These are phyloP conservation scores for Aspergillus quadrilineatus DNA, from an alignment of 2,329 filamentous ascomycete species.

Conservation along the genomic window DNA sequence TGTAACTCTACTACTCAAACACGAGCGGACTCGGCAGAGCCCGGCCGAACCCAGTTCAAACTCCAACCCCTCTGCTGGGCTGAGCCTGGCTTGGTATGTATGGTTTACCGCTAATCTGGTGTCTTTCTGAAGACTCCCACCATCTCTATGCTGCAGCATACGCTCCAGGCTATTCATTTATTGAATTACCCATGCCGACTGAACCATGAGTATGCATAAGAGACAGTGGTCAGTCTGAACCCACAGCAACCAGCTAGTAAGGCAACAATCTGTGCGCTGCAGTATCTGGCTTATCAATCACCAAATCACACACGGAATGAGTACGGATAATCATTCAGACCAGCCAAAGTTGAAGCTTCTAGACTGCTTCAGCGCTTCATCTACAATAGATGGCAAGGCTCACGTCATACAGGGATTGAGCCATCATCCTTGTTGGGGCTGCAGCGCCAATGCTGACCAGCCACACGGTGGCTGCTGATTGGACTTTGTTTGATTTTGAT, in stretches of 20 bases:
- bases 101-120: neutral
- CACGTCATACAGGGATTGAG: constrained; percentile 7
- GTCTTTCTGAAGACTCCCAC: neutral
- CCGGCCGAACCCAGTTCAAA: neutral
- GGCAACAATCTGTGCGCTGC: neutral
- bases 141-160: too few species aligned
- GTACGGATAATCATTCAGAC: neutral
- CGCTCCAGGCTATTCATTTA: neutral
- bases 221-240: neutral
- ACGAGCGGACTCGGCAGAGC: neutral
- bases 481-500: neutral
- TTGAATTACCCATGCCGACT: neutral
- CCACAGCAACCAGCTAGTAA: neutral
- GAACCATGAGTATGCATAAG: neutral
- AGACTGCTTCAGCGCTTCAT: constrained; percentile 2
- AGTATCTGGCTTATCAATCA: neutral
- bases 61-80: neutral
- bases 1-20: neutral
- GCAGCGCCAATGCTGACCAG: constrained; percentile 15
- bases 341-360: neutral
- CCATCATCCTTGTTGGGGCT: constrained; percentile 15
- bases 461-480: neutral
- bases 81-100: neutral
- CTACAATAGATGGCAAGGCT: neutral
- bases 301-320: constrained; percentile 2